phyloP scores from a whole-genome alignment of 139 green algal genomes.

The Chlamydomonas urium region DNA sequence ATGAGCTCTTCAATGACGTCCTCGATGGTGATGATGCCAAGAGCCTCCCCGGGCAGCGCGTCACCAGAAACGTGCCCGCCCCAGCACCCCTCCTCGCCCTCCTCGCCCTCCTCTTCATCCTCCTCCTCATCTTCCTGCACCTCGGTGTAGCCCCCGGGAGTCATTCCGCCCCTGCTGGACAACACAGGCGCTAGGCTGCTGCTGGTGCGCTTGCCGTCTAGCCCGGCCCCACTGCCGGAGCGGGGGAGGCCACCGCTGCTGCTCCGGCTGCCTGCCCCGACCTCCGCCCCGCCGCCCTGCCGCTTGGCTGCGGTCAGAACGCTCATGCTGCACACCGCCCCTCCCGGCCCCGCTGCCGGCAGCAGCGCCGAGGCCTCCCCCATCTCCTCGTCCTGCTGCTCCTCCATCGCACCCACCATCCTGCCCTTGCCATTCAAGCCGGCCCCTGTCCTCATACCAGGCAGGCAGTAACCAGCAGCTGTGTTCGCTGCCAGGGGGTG shows the following conservation, averaged over 20 bases:
- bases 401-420: not conserved
- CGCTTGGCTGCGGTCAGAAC: no score
- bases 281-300: no score
- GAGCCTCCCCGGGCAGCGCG: not conserved
- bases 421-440: not conserved
- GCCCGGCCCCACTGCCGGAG: not conserved
- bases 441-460: no score
- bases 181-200: not conserved
- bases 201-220: not conserved
- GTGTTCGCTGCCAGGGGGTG: no score
- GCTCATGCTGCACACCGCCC: not conserved
- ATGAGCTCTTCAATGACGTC: conserved; percentile 21
- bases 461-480: no score
- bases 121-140: no score
- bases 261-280: not conserved
- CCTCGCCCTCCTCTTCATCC: no score
- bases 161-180: no score
- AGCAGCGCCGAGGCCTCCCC: not conserved
- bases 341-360: not conserved
- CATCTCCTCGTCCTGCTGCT: not conserved
- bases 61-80: no score
- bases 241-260: not conserved
- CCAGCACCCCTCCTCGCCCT: no score
- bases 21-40: conserved; percentile 22
- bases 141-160: no score